Conservation (phyloP, 805 yeast species). For the Clavispora carvajalis region DNA sequence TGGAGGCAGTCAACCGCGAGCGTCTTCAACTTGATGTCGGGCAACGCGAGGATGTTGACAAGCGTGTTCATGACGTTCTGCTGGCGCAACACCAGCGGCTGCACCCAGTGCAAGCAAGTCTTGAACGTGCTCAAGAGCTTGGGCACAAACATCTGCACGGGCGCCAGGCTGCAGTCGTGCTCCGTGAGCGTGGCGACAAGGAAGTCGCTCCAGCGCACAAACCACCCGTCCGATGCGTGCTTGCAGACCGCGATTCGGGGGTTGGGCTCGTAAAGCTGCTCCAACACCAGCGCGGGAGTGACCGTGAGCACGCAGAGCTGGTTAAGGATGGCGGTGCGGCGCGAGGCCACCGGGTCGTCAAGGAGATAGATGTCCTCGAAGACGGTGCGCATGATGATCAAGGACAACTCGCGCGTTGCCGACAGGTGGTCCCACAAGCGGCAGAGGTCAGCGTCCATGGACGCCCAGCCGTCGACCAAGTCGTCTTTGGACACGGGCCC, state of each 20-base stretch:
- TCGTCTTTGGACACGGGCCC: conserved; percentile 29
- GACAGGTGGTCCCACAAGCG: conserved; percentile 65
- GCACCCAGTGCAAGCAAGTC: conserved; percentile 87
- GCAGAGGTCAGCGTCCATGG: conserved; percentile 77
- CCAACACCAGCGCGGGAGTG: conserved; percentile 62
- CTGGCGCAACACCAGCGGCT: conserved; percentile 65
- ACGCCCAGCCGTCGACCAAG: conserved; percentile 66
- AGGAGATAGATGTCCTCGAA: conserved; percentile 90
- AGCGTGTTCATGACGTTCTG: conserved; percentile 64
- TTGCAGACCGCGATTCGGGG: conserved; percentile 61
- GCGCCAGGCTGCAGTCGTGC: conserved; percentile 21
- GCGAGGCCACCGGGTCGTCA: conserved; percentile 87
- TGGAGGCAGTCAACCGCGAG: conserved; percentile 90
- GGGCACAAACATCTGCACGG: conserved; percentile 46
- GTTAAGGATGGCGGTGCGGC: conserved; percentile 67
- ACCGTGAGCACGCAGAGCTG: conserved; percentile 82
- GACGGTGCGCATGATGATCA: conserved; percentile 74
- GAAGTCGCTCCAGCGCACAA: conserved; percentile 57
- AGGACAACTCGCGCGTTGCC: conserved; percentile 67
- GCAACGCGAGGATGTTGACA: conserved; percentile 51
- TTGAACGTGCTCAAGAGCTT: conserved; percentile 77
- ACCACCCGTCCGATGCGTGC: conserved; percentile 80
- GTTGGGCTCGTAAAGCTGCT: conserved; percentile 58
- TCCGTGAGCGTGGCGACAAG: conserved; percentile 29
- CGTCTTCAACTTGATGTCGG: conserved; percentile 65